Percentiles rank a stretch among this genome's conserved stretches.
phyloP scores from a whole-genome alignment of 225 moss, liverwort and hornwort genomes.

The Physcomitrium patens region DNA sequence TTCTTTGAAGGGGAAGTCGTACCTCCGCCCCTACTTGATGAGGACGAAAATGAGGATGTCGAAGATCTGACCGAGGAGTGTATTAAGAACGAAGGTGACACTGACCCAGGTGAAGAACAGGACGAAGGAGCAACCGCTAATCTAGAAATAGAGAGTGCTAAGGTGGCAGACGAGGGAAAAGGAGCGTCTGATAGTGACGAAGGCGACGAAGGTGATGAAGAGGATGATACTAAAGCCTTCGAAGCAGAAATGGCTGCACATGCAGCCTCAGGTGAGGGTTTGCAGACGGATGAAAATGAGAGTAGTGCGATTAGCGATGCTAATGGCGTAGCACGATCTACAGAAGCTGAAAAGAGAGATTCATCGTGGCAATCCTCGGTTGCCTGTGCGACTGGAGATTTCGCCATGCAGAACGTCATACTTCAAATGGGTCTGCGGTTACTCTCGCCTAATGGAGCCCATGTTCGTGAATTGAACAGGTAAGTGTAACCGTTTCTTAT shows the following conservation, averaged over 20 bases:
- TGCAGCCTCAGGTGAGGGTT: constrained; percentile 29
- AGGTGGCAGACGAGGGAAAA: constrained; percentile 32
- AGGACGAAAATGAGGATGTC: constrained; percentile 31
- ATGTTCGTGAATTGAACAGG: constrained; percentile 88
- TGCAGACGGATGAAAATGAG: constrained; percentile 38
- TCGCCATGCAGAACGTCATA: constrained; percentile 96
- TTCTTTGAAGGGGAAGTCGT: constrained; percentile 50
- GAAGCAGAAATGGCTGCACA: constrained; percentile 50
- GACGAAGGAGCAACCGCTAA: constrained; percentile 3
- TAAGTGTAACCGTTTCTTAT: constrained; percentile 17
- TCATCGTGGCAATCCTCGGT: constrained; percentile 76
- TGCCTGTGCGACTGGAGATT: constrained; percentile 90
- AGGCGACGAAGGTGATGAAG: constrained; percentile 42
- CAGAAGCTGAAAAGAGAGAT: constrained; percentile 33
- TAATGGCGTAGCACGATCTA: constrained; percentile 41
- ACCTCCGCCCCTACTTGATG: constrained; percentile 28
- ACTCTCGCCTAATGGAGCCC: constrained; percentile 79
- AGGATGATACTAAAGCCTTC: constrained; percentile 47
- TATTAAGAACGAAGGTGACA: not conserved
- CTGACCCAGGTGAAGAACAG: constrained; percentile 4
- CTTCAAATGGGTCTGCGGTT: constrained; percentile 98
- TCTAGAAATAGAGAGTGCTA: constrained; percentile 20
- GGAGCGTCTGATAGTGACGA: constrained; percentile 30
- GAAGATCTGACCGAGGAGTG: constrained; percentile 20
- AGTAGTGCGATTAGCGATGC: constrained; percentile 28